Evolutionary conservation across 2,329 filamentous ascomycete genomes (phyloP).

Genomic region (Aspergillus phoenicis): DNA sequence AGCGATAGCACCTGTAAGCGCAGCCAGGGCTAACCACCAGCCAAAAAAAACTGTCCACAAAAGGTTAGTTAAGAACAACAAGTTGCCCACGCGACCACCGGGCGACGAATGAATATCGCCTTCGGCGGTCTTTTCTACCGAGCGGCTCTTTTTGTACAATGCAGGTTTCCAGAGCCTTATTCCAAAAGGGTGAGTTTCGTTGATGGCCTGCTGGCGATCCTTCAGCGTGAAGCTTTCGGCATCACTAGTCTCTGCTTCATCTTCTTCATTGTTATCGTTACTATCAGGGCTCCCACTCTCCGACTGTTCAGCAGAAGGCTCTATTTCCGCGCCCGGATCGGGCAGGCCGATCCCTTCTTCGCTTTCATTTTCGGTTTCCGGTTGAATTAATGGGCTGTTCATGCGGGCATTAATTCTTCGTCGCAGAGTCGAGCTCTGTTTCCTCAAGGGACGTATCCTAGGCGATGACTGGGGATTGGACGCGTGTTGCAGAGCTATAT

Average conservation of each 20-base stretch:
- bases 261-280: slow-evolving; percentile 58
- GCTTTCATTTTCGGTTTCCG: slow-evolving; percentile 42
- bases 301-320: slow-evolving; percentile 25
- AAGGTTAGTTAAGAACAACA: slow-evolving; percentile 85
- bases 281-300: slow-evolving; percentile 23
- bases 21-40: slow-evolving; percentile 87
- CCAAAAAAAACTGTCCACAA: slow-evolving; percentile 90
- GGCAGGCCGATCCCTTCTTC: slow-evolving; percentile 41
- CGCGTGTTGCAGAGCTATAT: slow-evolving; percentile 52
- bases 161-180: slow-evolving; percentile 99
- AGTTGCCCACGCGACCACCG: slow-evolving; percentile 79
- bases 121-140: slow-evolving; percentile 93
- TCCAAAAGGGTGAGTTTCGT: slow-evolving; percentile 97
- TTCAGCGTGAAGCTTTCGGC: slow-evolving; percentile 97
- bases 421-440: slow-evolving; percentile 44
- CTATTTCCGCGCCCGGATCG: slow-evolving; percentile 29
- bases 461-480: slow-evolving; percentile 37
- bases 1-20: slow-evolving; percentile 71
- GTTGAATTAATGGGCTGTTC: slow-evolving; percentile 34
- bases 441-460: slow-evolving; percentile 36
- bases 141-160: slow-evolving; percentile 94
- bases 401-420: slow-evolving; percentile 39
- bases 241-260: slow-evolving; percentile 77
- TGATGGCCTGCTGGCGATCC: slow-evolving; percentile 95
- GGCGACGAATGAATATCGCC: slow-evolving; percentile 96